Percentiles rank a stretch among this genome's conserved stretches.
Conservation (phyloP, 2,329 filamentous ascomycete species). For the Arthroderma sp. region DNA sequence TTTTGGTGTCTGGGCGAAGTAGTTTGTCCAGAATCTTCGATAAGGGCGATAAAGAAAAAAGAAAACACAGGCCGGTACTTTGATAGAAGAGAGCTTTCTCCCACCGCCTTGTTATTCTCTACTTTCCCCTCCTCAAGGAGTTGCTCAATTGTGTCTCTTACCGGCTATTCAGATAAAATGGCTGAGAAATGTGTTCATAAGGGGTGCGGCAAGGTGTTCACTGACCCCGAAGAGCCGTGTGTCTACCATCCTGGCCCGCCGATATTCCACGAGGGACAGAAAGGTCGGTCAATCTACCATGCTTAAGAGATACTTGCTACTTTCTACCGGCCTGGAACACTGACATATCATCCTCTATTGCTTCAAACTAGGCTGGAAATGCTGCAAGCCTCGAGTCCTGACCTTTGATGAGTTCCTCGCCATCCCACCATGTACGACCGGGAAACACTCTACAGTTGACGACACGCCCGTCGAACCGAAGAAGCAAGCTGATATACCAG, state of each 20-base stretch:
- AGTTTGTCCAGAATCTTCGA: conserved; percentile 15
- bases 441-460: conserved; percentile 83
- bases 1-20: background rate
- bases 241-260: conserved; percentile 87
- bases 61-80: background rate
- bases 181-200: conserved; percentile 79
- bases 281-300: conserved; percentile 55
- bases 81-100: background rate
- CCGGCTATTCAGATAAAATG: conserved; percentile 19
- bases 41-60: background rate
- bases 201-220: conserved; percentile 81
- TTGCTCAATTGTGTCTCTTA: background rate
- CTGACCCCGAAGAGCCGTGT: conserved; percentile 71
- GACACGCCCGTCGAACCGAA: conserved; percentile 44
- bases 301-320: background rate
- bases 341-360: background rate
- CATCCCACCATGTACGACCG: conserved; percentile 84
- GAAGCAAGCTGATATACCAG: conserved; percentile 20
- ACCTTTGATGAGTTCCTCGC: conserved; percentile 96
- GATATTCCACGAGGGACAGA: conserved; percentile 94
- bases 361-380: conserved; percentile 80
- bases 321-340: background rate
- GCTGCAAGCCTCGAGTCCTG: conserved; percentile 91
- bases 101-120: background rate
- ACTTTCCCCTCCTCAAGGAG: background rate